Percentiles rank a stretch among this genome's conserved stretches.
Conservation (phyloP, 805 yeast species). For the Myxozyma geophila region DNA sequence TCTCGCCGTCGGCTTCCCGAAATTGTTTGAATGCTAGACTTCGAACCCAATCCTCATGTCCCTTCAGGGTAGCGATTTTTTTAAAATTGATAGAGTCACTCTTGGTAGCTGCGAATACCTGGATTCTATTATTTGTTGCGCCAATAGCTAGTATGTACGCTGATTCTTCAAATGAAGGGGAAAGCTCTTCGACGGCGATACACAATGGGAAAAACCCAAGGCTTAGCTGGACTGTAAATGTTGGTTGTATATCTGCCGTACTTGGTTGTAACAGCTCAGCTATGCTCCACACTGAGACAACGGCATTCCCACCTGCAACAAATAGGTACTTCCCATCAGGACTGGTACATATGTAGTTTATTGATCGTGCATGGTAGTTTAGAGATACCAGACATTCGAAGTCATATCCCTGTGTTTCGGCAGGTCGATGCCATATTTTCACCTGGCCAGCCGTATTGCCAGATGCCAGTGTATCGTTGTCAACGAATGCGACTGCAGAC, state of each 20-base stretch:
- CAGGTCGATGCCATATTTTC: slow-evolving; percentile 57
- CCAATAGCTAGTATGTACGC: slow-evolving; percentile 64
- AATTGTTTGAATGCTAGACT: slow-evolving; percentile 61
- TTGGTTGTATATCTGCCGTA: not conserved
- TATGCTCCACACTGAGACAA: slow-evolving; percentile 37
- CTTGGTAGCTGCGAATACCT: slow-evolving; percentile 18
- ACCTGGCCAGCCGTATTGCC: slow-evolving; percentile 70
- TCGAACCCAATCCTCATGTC: slow-evolving; percentile 97
- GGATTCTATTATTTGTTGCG: slow-evolving; percentile 57
- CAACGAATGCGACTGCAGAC: slow-evolving; percentile 67
- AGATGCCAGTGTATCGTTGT: slow-evolving; percentile 53
- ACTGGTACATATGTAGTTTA: slow-evolving; percentile 15
- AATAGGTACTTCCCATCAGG: slow-evolving; percentile 22
- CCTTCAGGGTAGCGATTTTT: slow-evolving; percentile 61
- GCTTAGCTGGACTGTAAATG: slow-evolving; percentile 46
- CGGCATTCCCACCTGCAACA: slow-evolving; percentile 30
- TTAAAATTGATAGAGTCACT: not conserved
- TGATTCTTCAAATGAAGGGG: slow-evolving; percentile 2
- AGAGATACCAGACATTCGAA: slow-evolving; percentile 9
- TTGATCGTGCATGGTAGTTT: slow-evolving; percentile 15
- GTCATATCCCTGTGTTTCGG: slow-evolving; percentile 27
- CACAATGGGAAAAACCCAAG: slow-evolving; percentile 58
- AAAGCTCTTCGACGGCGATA: slow-evolving; percentile 46
- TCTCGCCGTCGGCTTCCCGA: slow-evolving; percentile 46
- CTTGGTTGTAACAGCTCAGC: not conserved